These are phyloP conservation scores for Ligustrum vulgare DNA, from an alignment of 257 asterid species.

Conservation along the genomic window DNA sequence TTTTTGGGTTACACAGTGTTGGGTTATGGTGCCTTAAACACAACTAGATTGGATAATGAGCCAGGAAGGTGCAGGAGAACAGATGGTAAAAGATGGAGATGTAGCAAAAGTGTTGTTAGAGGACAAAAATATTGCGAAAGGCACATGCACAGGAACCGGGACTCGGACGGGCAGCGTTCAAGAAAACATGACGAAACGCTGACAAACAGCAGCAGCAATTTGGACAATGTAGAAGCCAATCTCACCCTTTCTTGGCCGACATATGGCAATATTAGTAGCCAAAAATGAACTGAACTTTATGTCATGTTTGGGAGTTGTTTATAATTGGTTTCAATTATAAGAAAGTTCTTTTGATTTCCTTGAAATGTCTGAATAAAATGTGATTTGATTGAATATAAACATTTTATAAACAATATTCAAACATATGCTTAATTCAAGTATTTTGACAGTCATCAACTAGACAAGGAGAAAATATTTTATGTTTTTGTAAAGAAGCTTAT, in stretches of 20 bases:
- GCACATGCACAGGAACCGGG: constrained; percentile 25
- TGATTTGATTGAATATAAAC: too few species aligned
- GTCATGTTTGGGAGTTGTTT: background rate
- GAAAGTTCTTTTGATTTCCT: too few species aligned
- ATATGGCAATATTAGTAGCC: background rate
- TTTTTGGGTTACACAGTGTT: background rate
- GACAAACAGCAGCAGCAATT: background rate
- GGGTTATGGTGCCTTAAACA: constrained; percentile 14
- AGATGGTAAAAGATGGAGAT: constrained; percentile 43
- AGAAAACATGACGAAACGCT: constrained; percentile 17
- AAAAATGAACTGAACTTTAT: background rate
- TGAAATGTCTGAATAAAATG: too few species aligned
- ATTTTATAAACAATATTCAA: too few species aligned
- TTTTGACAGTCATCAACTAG: too few species aligned
- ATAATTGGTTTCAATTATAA: too few species aligned
- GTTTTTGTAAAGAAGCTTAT: too few species aligned
- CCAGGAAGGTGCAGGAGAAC: constrained; percentile 34
- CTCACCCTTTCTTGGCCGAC: background rate
- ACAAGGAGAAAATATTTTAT: too few species aligned
- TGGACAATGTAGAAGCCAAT: too few species aligned
- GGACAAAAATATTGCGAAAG: constrained; percentile 31
- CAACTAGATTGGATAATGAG: constrained; percentile 22
- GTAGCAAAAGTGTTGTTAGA: constrained; percentile 20
- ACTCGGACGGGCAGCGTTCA: background rate
- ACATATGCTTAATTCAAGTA: too few species aligned